Evolutionary conservation across 345 rosid genomes (phyloP), one percentile per base, ranked within the genome.

Genomic region (Isatis tinctoria): DNA sequence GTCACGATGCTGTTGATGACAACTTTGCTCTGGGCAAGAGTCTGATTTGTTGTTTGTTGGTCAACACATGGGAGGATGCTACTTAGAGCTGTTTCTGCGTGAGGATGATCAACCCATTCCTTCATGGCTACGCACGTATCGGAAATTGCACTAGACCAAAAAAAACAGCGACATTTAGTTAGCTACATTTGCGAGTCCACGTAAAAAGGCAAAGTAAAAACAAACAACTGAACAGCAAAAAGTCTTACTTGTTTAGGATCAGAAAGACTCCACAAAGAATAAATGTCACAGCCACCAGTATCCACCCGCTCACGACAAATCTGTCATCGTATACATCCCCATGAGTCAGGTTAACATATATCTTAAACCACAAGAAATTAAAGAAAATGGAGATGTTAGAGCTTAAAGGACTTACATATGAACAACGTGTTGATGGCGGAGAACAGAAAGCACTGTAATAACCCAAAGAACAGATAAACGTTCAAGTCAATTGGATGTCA

Each of bases 41-140:
- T 88, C 66, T 88, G 83, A 81, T 87, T 95, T 60, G 99, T 92
- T 48, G 98, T 95, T 72, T 68, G 82, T 72, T 86, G 87, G 73
- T 95, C 92, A n/a, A 95, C 97, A 70, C 98, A 95, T 2, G 99
- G 96, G 75, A 95, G 95, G 75, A 95, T 90, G 82, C 88, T 76
- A 77, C 91, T 88, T 30, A 95, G 99, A 72, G 97, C 97, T 41
- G 97, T 86, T 74, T 86, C 91, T 4, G 96, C 88, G 39, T 90
- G 92, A 16, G 97, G 97, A 80, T 95, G 75, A 67, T 87, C 93
- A 13, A 87, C 97, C 98, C 98, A 95, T 74, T 92, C 93, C 53
- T 85, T 86, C 99, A 95, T 92, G 58, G 97, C 97, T 81, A 87
- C 58, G 67, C 99, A 95, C 8, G 96, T 86, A 72, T 95, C 97